A percentile compares a stretch with the other conserved stretches of the same genome.
Conservation (phyloP, 257 asterid species). For the Datura wrightii region DNA sequence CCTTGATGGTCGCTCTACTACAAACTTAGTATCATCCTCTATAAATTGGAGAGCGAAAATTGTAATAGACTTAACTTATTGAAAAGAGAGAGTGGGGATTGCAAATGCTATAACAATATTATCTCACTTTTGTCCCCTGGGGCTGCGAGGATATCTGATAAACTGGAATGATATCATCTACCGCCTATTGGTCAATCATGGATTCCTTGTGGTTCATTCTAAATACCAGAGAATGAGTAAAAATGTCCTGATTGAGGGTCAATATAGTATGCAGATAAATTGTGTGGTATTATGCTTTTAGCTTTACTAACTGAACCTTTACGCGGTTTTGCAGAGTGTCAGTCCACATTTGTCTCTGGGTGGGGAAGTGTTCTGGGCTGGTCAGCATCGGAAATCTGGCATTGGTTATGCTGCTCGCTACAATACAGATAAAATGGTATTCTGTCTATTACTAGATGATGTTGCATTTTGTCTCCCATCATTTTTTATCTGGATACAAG, state of each 20-base stretch:
- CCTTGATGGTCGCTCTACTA: not conserved
- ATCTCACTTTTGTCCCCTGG: not conserved
- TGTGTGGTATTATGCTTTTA: slow-evolving; percentile 1
- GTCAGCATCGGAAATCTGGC: slow-evolving; percentile 93
- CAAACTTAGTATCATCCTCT: not conserved
- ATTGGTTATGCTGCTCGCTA: slow-evolving; percentile 91
- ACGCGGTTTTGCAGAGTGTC: slow-evolving; percentile 68
- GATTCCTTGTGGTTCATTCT: slow-evolving; percentile 20
- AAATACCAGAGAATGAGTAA: not conserved
- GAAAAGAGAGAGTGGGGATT: not conserved
- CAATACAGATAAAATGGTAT: slow-evolving; percentile 92
- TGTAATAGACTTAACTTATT: slow-evolving; percentile 1
- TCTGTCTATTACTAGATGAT: slow-evolving; percentile 16
- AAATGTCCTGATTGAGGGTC: slow-evolving; percentile 10
- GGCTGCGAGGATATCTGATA: not conserved
- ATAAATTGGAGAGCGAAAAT: not conserved
- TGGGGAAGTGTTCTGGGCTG: slow-evolving; percentile 97
- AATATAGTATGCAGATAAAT: not conserved
- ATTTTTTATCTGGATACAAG: not conserved
- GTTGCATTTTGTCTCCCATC: not conserved
- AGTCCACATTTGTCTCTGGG: slow-evolving; percentile 79
- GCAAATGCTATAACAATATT: slow-evolving; percentile 17
- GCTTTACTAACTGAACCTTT: slow-evolving; percentile 10
- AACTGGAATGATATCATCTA: not conserved
- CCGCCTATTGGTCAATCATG: slow-evolving; percentile 24